Conservation (phyloP, 768 basidiomycete genomes). For the Hericium rajendrae region DNA sequence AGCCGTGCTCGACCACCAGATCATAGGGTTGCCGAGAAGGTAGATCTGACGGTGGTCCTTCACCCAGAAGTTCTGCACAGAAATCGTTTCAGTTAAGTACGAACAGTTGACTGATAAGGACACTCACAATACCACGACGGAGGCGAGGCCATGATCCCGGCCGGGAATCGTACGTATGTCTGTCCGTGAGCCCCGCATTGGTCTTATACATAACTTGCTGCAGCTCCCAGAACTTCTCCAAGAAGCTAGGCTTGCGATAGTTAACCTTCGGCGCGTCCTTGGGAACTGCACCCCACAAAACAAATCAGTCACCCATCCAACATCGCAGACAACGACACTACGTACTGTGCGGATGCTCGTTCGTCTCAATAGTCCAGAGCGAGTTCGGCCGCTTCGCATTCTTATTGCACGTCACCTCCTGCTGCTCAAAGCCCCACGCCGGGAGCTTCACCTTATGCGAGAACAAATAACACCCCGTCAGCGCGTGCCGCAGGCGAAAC, state of each 20-base stretch:
- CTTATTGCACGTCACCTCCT: conserved; percentile 99
- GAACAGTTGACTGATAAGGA: background rate
- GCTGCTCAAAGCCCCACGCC: conserved; percentile 96
- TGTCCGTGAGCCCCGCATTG: conserved; percentile 90
- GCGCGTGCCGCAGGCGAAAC: conserved; percentile 74
- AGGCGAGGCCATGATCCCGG: conserved; percentile 87
- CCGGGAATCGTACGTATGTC: conserved; percentile 93
- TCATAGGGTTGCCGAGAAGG: conserved; percentile 85
- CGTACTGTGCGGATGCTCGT: conserved; percentile 63
- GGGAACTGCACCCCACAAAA: conserved; percentile 41
- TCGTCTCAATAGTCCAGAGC: conserved; percentile 90
- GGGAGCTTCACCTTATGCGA: conserved; percentile 97
- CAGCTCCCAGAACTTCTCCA: conserved; percentile 84
- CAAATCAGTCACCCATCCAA: background rate
- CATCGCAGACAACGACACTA: background rate
- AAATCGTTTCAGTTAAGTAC: background rate
- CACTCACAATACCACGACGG: conserved; percentile 82
- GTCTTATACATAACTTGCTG: conserved; percentile 96
- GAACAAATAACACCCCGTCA: conserved; percentile 94
- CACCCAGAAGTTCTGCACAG: conserved; percentile 88
- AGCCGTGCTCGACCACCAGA: conserved; percentile 83
- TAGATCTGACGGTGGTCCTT: conserved; percentile 95
- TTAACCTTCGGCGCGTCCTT: conserved; percentile 72
- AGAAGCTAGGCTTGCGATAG: conserved; percentile 82
- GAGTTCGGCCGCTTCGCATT: conserved; percentile 86